phyloP scores from a whole-genome alignment of 208 protist species.

The Novymonas esmeraldas region DNA sequence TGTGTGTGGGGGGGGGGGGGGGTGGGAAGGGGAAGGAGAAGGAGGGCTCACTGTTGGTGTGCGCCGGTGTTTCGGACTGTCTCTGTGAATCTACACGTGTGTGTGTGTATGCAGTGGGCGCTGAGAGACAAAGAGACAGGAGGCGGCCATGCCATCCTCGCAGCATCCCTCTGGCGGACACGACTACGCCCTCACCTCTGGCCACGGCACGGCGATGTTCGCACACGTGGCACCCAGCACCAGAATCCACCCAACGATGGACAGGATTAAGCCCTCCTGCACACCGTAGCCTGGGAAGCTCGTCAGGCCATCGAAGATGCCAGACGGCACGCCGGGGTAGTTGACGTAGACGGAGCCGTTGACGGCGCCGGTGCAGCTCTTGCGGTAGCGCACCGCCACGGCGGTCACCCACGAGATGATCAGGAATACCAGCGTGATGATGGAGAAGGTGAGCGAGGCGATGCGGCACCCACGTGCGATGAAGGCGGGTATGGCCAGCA shows the following conservation, averaged over 20 bases:
- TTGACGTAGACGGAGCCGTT: conserved; percentile 11
- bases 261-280: conserved; percentile 49
- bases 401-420: conserved; percentile 54
- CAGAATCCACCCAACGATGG: conserved; percentile 52
- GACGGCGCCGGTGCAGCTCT: conserved; percentile 26
- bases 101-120: too few species aligned
- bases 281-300: conserved; percentile 55
- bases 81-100: too few species aligned
- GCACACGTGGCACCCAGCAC: conserved; percentile 29
- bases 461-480: conserved; percentile 39
- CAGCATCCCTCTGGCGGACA: neutral
- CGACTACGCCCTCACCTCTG: neutral
- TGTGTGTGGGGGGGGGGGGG: too few species aligned
- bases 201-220: conserved; percentile 57
- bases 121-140: neutral
- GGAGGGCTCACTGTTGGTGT: too few species aligned
- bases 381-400: conserved; percentile 47
- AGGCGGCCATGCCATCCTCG: neutral
- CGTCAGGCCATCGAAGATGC: conserved; percentile 46
- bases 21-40: too few species aligned
- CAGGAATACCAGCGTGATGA: conserved; percentile 42
- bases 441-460: conserved; percentile 35
- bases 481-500: conserved; percentile 49
- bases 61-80: too few species aligned
- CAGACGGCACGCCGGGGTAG: conserved; percentile 58